Evolutionary conservation across 2,329 filamentous ascomycete genomes (phyloP), one percentile per base, ranked within the genome.

Genomic region (Colletotrichum tropicicola): DNA sequence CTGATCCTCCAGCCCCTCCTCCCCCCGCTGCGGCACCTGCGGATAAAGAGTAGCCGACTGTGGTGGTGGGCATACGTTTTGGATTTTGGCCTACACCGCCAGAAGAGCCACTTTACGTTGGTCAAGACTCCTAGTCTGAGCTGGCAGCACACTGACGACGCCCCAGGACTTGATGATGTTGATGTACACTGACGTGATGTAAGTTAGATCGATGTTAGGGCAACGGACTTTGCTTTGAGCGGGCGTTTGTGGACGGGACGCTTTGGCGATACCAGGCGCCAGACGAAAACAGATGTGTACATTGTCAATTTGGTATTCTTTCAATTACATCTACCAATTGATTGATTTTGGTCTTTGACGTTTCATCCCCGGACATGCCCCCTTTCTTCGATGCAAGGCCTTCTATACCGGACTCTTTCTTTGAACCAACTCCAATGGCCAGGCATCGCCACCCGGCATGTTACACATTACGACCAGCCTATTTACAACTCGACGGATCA

Each of bases 221-320:
- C 19, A 17, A 23, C 12, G n/a, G 17, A 21, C 6, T 48, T 55
- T 65, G 19, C 23, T 37, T 54, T 17, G 27, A 65, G 61, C 48
- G 8, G 49, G 61, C 61, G 49, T 65, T 54, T 30, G 23, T n/a
- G 17, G 25, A 19, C n/a, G 58, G 4, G 25, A n/a, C 5, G 30
- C 12, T 13, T 25, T 39, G 57, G 49, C 57, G 55, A 64, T 27
- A 6, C 41, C 61, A 60, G 61, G 43, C 57, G 44, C 61, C 61
- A 30, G 19, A 19, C 28, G 27, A 57, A 56, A 57, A 48, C 43
- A 57, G 54, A 44, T 21, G 32, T 57, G 54, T 57, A 57, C 41
- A 32, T 23, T 57, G 43, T 45, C 32, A 9, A 21, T 30, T n/a
- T 23, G 8, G 13, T 17, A 21, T 30, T n/a, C 10, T 35, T n/a